Evolutionary conservation across 73 alveolate genomes (phyloP).

Genomic region (Paramecium octaurelia): DNA sequence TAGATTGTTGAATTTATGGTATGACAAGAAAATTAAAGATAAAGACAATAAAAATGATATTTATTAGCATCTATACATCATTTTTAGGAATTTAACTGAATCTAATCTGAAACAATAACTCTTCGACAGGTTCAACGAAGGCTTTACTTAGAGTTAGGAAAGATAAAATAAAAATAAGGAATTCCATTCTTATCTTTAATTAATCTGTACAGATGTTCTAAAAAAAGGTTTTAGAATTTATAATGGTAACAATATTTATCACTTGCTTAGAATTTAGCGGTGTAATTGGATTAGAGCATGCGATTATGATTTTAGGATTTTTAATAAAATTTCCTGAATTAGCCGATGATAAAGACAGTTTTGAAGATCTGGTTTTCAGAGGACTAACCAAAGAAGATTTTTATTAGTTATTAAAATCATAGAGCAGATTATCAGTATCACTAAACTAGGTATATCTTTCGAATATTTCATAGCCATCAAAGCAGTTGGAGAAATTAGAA

Average conservation of each 20-base stretch:
- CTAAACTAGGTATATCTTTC: background rate
- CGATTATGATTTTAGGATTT: background rate
- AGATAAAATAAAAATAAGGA: background rate
- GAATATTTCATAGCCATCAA: background rate
- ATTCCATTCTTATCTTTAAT: background rate
- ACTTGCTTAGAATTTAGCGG: background rate
- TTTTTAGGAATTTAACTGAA: background rate
- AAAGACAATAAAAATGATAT: background rate
- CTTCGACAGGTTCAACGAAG: background rate
- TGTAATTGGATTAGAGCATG: background rate
- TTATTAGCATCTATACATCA: background rate
- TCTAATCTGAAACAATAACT: background rate
- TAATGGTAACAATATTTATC: background rate
- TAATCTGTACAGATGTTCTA: background rate
- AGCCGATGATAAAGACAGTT: background rate
- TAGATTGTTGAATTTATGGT: background rate
- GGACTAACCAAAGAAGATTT: background rate
- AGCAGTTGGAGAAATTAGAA: too few relatives aligned
- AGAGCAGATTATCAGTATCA: background rate
- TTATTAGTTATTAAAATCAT: background rate
- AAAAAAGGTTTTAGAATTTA: background rate
- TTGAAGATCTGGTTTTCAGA: background rate
- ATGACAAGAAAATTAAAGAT: background rate
- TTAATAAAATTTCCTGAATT: background rate
- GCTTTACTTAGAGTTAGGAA: background rate